A percentile compares a stretch with the other conserved stretches of the same genome.
Evolutionary conservation across 371 early-diverging fungal species (phyloP).

Genomic region (Syncephalastrum contaminatum): DNA sequence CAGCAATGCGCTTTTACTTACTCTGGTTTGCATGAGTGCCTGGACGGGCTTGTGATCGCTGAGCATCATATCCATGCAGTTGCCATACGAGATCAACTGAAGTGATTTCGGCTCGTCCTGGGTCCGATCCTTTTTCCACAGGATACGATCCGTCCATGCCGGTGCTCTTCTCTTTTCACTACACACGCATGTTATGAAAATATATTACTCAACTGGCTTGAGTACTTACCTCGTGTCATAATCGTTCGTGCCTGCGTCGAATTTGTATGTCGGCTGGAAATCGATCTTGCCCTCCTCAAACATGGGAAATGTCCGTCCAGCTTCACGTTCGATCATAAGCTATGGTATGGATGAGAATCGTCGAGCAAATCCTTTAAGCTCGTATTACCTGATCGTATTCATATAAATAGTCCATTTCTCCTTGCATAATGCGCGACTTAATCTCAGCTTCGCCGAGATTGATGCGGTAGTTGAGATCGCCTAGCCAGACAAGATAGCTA

Average conservation of each 20-base stretch:
- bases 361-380: background rate
- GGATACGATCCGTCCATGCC: constrained; percentile 91
- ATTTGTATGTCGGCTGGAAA: constrained; percentile 95
- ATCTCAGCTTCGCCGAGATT: constrained; percentile 61
- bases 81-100: constrained; percentile 49
- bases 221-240: constrained; percentile 83
- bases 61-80: constrained; percentile 61
- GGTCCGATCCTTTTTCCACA: constrained; percentile 67
- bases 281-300: constrained; percentile 79
- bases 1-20: too few relatives aligned
- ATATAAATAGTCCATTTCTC: constrained; percentile 50
- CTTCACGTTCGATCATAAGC: constrained; percentile 41
- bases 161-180: constrained; percentile 87
- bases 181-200: too few relatives aligned
- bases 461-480: constrained; percentile 94
- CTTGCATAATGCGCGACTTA: constrained; percentile 50
- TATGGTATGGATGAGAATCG: background rate
- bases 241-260: constrained; percentile 73
- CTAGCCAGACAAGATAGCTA: constrained; percentile 87
- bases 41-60: constrained; percentile 96
- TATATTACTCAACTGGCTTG: too few relatives aligned
- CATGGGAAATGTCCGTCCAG: constrained; percentile 66
- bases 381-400: constrained; percentile 70
- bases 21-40: constrained; percentile 62
- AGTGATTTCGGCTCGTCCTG: constrained; percentile 28